These are phyloP conservation scores for Leccinum olivaceopallidum DNA, from an alignment of 768 basidiomycete genomes.

Conservation along the genomic window DNA sequence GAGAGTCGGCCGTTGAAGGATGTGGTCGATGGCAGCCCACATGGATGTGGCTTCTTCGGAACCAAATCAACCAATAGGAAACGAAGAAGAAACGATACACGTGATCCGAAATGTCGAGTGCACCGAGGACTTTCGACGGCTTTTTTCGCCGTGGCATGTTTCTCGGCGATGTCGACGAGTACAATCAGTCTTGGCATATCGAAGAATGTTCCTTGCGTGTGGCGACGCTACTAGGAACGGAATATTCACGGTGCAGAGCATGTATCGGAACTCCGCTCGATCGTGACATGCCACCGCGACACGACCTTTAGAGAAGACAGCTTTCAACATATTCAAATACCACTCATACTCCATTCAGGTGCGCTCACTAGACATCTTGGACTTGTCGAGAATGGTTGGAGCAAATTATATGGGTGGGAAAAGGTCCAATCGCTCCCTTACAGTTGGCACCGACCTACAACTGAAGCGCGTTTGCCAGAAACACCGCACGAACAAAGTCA, in stretches of 20 bases:
- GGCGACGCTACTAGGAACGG: no score
- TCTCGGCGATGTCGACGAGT: conserved; percentile 1
- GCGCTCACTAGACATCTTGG: background rate
- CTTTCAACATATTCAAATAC: background rate
- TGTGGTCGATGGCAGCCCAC: conserved; percentile 30
- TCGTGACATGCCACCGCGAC: background rate
- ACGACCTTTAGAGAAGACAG: background rate
- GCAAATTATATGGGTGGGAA: conserved; percentile 81
- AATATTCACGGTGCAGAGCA: no score
- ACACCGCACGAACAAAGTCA: conserved; percentile 54
- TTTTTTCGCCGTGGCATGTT: conserved; percentile 10
- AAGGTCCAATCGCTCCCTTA: conserved; percentile 39
- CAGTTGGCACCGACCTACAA: background rate
- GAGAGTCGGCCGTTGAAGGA: conserved; percentile 28
- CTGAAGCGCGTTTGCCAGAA: conserved; percentile 40
- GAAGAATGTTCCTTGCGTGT: background rate
- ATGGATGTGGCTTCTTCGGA: conserved; percentile 22
- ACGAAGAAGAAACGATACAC: conserved; percentile 13
- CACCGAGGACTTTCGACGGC: conserved; percentile 26
- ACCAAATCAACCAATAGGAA: conserved; percentile 6
- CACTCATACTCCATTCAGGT: background rate
- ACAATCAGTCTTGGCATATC: conserved; percentile 3
- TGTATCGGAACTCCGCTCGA: background rate
- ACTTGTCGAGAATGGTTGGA: conserved; percentile 48
- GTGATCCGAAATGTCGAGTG: conserved; percentile 26